Conservation (phyloP, 805 yeast species). For the Cyberlindnera xylosilytica region DNA sequence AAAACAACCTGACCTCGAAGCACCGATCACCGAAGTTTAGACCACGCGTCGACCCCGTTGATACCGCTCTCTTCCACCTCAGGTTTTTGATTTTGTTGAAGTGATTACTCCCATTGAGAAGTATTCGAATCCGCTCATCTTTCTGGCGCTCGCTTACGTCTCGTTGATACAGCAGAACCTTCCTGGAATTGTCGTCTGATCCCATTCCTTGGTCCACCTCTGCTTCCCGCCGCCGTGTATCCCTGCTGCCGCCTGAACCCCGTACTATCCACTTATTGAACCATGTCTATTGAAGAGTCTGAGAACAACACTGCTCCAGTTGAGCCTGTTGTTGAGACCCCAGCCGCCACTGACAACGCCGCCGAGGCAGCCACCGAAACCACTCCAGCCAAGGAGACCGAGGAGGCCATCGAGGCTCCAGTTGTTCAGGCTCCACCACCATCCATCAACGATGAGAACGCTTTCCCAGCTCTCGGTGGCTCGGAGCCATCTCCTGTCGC, state of each 20-base stretch:
- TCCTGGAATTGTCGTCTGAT: no score
- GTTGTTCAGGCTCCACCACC: slow-evolving; percentile 28
- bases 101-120: neutral
- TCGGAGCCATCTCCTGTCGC: neutral
- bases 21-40: slow-evolving; percentile 5
- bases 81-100: neutral
- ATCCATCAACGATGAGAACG: slow-evolving; percentile 48
- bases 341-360: neutral
- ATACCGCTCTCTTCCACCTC: slow-evolving; percentile 1
- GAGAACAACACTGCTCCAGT: neutral
- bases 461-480: slow-evolving; percentile 66
- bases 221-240: slow-evolving; percentile 2
- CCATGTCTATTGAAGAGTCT: slow-evolving; percentile 4
- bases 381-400: neutral
- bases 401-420: slow-evolving; percentile 7
- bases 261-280: slow-evolving; percentile 1
- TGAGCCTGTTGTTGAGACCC: slow-evolving; percentile 5
- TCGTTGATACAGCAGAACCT: slow-evolving; percentile 1
- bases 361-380: neutral
- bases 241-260: slow-evolving; percentile 15
- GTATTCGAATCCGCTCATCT: neutral
- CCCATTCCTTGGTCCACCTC: neutral
- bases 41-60: slow-evolving; percentile 6
- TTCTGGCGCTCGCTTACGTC: neutral
- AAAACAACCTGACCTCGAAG: neutral